Base-by-base conservation (phyloP, 108 stramenopile genomes). In the Nitzschia palea region DNA sequence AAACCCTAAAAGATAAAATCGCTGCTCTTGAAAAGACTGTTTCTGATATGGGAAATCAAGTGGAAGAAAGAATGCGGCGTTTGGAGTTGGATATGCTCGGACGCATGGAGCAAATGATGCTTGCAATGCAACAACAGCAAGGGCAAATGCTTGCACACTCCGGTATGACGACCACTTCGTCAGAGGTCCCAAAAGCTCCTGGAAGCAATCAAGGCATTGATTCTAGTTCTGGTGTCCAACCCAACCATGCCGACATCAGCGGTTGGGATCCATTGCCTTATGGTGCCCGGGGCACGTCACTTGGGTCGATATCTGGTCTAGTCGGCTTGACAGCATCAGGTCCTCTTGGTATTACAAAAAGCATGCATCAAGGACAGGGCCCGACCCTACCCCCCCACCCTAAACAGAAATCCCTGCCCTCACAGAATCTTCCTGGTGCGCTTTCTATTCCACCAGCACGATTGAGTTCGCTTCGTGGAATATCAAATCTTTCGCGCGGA, bases 311-410 rank as follows among this genome's bases (percentile, higher is more conserved):
- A 6, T 60, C 65, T 6, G 65, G 65, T 18, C 42, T 76, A 5
- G 76, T 59, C 23, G 32, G 52, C 27, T 14, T 45, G 47, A 42
- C 58, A 47, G 73, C 59, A 52, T 27, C 33, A 37, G 9, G 29
- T 25, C 37, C 56, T 0, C 40, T 71, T 1, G 61, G 61, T 20
- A 42, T 71, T 27, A 71, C 54, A n/a, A 65, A 65, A 22, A 44
- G 28, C 31, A 25, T 71, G 34, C 22, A 59, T 35, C 37, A 58
- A 15, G 55, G 52, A 35, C 29, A 28, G 17, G 74, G 74, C 0
- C 71, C 91, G 3, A 88, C 89, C 3, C 62, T 93, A 8, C 89
- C 89, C 32, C 89, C 92, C 9, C 92, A 93, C 51, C 92, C 92
- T 9, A 93, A 93, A 51, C 89, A 90, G 50, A 93, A 90, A 63